phyloP scores from a whole-genome alignment of 441 rosid genomes.

The Aleurites moluccanus region DNA sequence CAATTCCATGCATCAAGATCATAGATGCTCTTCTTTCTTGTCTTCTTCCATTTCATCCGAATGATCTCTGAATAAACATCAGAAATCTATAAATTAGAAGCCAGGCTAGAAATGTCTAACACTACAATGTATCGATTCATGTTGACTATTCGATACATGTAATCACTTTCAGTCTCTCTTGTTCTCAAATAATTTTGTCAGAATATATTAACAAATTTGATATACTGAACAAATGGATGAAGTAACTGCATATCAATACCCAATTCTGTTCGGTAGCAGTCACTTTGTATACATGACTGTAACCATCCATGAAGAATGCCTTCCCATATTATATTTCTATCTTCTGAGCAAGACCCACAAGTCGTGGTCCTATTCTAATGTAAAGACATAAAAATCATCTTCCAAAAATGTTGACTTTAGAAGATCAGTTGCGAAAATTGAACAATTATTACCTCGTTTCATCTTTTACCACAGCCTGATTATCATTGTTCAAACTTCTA shows the following conservation, averaged over 20 bases:
- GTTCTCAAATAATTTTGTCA: neutral
- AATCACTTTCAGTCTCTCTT: neutral
- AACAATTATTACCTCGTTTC: slow-evolving; percentile 41
- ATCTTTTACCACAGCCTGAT: slow-evolving; percentile 27
- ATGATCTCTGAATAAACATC: slow-evolving; percentile 27
- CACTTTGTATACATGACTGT: neutral
- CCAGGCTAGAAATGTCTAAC: neutral
- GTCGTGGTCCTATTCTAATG: neutral
- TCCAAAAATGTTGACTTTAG: neutral
- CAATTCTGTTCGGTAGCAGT: neutral
- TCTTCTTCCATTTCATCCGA: slow-evolving; percentile 33
- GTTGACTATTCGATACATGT: neutral
- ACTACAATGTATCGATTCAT: neutral
- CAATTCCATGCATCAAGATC: slow-evolving; percentile 12
- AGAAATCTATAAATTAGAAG: slow-evolving; percentile 7
- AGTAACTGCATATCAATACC: neutral
- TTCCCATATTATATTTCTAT: neutral
- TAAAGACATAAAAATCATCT: neutral
- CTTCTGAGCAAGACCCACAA: neutral
- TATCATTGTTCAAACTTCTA: slow-evolving; percentile 36
- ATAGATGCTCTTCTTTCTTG: slow-evolving; percentile 22
- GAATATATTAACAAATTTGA: neutral
- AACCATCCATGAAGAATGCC: neutral
- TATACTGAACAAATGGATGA: neutral
- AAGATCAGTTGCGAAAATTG: neutral